These are phyloP conservation scores for Ogataea trehalophila DNA, from an alignment of 805 yeast species.

Conservation along the genomic window DNA sequence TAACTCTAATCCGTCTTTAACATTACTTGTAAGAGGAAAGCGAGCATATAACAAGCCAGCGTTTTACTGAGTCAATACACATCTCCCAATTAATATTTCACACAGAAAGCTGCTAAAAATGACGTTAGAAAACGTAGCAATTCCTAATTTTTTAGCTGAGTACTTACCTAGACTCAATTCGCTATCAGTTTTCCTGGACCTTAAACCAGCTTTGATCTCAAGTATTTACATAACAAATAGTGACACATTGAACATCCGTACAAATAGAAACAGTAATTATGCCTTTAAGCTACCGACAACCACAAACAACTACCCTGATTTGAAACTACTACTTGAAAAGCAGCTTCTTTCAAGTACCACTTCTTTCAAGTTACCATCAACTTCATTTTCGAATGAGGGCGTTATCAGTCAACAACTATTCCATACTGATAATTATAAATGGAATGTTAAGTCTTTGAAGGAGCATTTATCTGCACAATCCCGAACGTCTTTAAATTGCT, in stretches of 20 bases:
- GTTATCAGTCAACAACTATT: neutral
- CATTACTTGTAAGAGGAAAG: too few relatives aligned
- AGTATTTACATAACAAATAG: neutral
- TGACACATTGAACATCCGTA: neutral
- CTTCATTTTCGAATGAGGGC: conserved; percentile 3
- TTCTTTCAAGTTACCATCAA: neutral
- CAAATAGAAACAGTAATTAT: neutral
- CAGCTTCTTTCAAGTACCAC: neutral
- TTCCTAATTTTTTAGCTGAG: conserved; percentile 3
- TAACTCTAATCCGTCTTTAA: too few relatives aligned
- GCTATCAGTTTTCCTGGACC: conserved; percentile 6
- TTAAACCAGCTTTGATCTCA: neutral
- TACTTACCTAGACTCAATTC: conserved; percentile 6
- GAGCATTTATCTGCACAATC: neutral
- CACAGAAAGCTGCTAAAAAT: too few relatives aligned
- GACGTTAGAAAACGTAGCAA: neutral
- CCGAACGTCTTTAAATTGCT: conserved; percentile 12
- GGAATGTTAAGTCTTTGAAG: conserved; percentile 20
- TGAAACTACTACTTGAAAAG: neutral
- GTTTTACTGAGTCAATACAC: too few relatives aligned
- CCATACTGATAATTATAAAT: conserved; percentile 16
- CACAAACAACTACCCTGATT: conserved; percentile 2
- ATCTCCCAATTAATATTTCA: too few relatives aligned
- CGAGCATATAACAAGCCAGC: too few relatives aligned
- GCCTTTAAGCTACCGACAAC: conserved; percentile 3